Percentiles rank a stretch among this genome's conserved stretches.
phyloP scores from a whole-genome alignment of 768 basidiomycete species.

The Tylopilus subfusipes region DNA sequence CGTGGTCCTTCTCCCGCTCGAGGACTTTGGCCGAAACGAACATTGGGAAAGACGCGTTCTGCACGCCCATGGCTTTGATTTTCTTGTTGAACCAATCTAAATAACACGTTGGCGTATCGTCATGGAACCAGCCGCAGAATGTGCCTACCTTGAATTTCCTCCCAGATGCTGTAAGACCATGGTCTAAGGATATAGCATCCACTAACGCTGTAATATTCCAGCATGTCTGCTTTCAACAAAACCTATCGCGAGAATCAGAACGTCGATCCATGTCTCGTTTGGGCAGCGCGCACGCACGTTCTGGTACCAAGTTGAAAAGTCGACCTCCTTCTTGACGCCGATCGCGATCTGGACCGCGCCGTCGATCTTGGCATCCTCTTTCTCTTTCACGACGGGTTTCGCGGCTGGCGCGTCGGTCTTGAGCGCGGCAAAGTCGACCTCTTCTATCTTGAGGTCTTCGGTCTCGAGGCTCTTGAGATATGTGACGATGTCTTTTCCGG shows the following conservation, averaged over 20 bases:
- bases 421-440: slow-evolving; percentile 74
- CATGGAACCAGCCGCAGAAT: background rate
- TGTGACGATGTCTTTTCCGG: slow-evolving; percentile 67
- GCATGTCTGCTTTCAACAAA: slow-evolving; percentile 96
- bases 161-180: slow-evolving; percentile 98
- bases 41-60: slow-evolving; percentile 99
- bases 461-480: slow-evolving; percentile 75
- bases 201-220: slow-evolving; percentile 98
- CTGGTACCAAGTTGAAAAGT: slow-evolving; percentile 93
- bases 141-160: slow-evolving; percentile 79
- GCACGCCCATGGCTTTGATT: slow-evolving; percentile 93
- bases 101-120: background rate
- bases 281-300: slow-evolving; percentile 55
- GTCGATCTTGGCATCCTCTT: slow-evolving; percentile 78
- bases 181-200: slow-evolving; percentile 99
- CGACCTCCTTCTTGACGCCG: slow-evolving; percentile 92
- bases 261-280: background rate
- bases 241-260: slow-evolving; percentile 51
- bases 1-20: slow-evolving; percentile 96
- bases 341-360: slow-evolving; percentile 91
- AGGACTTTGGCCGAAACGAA: slow-evolving; percentile 90
- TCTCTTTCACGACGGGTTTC: slow-evolving; percentile 47
- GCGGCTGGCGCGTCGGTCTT: slow-evolving; percentile 42
- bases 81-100: slow-evolving; percentile 90
- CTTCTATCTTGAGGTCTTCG: slow-evolving; percentile 58